Conservation (phyloP, 75 land plant species). For the Gnetum montanum region DNA sequence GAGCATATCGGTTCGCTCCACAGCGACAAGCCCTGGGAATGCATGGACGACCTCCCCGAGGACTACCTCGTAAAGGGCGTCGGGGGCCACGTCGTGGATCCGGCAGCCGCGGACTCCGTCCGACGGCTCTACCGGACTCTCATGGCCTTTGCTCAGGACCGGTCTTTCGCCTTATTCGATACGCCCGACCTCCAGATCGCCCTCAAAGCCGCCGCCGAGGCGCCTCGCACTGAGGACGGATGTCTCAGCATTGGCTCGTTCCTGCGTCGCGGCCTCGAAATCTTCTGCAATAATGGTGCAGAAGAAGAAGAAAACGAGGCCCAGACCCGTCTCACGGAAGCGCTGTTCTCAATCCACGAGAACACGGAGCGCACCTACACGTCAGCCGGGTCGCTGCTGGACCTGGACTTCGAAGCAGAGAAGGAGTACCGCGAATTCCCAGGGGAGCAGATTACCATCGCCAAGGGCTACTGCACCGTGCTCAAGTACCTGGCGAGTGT, state of each 20-base stretch:
- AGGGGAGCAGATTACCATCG: constrained; percentile 73
- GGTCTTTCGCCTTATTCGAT: background rate
- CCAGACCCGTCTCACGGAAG: constrained; percentile 36
- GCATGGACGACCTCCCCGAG: constrained; percentile 59
- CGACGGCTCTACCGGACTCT: constrained; percentile 29
- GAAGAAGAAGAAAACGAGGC: constrained; percentile 23
- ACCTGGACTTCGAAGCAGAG: constrained; percentile 47
- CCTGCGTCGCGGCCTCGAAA: constrained; percentile 35
- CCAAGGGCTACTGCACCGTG: constrained; percentile 56
- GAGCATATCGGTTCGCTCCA: constrained; percentile 29
- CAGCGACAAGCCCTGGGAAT: constrained; percentile 48
- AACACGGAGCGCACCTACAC: constrained; percentile 57
- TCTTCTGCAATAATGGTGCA: constrained; percentile 2
- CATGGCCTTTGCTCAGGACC: constrained; percentile 25
- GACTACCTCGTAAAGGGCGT: constrained; percentile 32
- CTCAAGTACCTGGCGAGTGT: constrained; percentile 44
- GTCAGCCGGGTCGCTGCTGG: constrained; percentile 46
- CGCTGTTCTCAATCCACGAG: constrained; percentile 61
- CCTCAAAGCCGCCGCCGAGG: background rate
- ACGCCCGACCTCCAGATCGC: background rate
- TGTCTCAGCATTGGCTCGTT: constrained; percentile 44
- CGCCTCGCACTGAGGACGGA: background rate
- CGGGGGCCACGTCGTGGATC: constrained; percentile 41
- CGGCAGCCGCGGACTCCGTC: constrained; percentile 24
- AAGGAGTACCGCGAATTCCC: constrained; percentile 65